phyloP scores from a whole-genome alignment of 2,329 filamentous ascomycete species.

The Apiospora sp. region DNA sequence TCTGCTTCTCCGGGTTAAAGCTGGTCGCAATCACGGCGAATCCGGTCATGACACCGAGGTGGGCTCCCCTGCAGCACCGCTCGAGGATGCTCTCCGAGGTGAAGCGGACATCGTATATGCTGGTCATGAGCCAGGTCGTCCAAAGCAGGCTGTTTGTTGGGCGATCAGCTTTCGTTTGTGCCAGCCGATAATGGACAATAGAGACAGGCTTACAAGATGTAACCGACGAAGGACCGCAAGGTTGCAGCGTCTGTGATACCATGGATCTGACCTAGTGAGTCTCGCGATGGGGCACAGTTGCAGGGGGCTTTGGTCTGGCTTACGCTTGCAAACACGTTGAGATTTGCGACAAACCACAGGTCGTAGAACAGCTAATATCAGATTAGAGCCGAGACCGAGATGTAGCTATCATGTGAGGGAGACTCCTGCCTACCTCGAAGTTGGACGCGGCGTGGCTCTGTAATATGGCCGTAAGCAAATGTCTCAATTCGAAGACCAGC shows the following conservation, averaged over 20 bases:
- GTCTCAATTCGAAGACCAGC: background rate
- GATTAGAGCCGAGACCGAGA: background rate
- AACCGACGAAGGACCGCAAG: constrained; percentile 58
- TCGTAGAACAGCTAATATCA: constrained; percentile 62
- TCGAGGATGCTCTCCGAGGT: constrained; percentile 71
- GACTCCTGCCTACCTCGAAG: constrained; percentile 32
- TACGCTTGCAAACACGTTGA: constrained; percentile 66
- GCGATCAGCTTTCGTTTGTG: background rate
- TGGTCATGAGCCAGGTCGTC: constrained; percentile 73
- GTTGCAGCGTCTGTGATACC: constrained; percentile 36
- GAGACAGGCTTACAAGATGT: constrained; percentile 49
- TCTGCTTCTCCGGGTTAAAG: constrained; percentile 50
- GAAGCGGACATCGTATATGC: constrained; percentile 72
- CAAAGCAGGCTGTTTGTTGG: constrained; percentile 59
- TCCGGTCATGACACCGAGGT: constrained; percentile 71
- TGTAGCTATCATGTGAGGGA: background rate
- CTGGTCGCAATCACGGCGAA: constrained; percentile 67
- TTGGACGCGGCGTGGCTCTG: constrained; percentile 36
- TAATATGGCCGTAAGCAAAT: constrained; percentile 23
- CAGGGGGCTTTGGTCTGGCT: constrained; percentile 27
- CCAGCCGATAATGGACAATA: background rate
- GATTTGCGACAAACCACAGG: constrained; percentile 69
- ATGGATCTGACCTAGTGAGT: constrained; percentile 33
- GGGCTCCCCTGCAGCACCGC: constrained; percentile 63
- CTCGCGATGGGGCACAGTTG: background rate